These are phyloP conservation scores for Starmerella vaccinii DNA, from an alignment of 805 yeast genomes.

Conservation along the genomic window DNA sequence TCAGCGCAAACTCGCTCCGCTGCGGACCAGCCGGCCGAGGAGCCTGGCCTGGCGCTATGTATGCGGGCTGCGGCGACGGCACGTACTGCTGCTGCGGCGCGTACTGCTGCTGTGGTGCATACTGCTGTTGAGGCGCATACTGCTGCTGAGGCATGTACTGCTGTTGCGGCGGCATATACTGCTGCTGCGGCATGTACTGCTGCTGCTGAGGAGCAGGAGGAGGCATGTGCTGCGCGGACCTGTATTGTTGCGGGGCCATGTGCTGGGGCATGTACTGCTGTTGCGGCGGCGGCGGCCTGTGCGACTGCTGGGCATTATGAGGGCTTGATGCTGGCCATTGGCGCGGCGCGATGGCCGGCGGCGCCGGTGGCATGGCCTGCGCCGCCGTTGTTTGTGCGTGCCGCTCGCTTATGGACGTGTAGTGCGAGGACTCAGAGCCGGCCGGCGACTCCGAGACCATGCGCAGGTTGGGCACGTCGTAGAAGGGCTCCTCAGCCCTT, in stretches of 20 bases:
- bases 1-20: slow-evolving; percentile 22
- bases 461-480: slow-evolving; percentile 8
- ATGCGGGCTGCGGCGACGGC: slow-evolving; percentile 7
- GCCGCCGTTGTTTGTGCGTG: neutral
- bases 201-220: neutral
- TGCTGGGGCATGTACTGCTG: slow-evolving; percentile 3
- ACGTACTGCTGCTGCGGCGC: slow-evolving; percentile 2
- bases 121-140: neutral
- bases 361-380: neutral
- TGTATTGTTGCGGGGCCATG: neutral
- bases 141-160: neutral
- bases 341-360: neutral
- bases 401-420: slow-evolving; percentile 21
- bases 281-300: neutral
- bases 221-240: slow-evolving; percentile 1
- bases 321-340: neutral
- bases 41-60: neutral
- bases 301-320: neutral
- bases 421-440: slow-evolving; percentile 17
- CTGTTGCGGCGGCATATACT: neutral
- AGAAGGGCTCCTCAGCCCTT: slow-evolving; percentile 4
- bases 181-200: neutral
- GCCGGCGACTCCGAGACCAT: slow-evolving; percentile 10
- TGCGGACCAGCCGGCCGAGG: slow-evolving; percentile 5
- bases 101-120: neutral